Conservation (phyloP, 2,329 filamentous ascomycete genomes). For the Falciphora oryzae region DNA sequence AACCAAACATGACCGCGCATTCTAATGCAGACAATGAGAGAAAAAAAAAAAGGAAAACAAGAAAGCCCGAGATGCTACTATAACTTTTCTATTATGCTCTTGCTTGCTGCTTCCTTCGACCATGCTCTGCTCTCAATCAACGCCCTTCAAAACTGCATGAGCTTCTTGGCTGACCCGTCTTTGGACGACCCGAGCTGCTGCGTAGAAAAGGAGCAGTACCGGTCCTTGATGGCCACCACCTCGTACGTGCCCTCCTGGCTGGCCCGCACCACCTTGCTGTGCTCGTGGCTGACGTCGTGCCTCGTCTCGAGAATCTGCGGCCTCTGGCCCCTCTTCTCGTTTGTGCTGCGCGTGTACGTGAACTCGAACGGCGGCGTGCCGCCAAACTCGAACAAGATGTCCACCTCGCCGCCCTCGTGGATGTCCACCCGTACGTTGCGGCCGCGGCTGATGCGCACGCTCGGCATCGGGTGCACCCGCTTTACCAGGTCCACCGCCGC, state of each 20-base stretch:
- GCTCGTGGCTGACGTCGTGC: conserved; percentile 77
- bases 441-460: conserved; percentile 83
- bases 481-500: conserved; percentile 74
- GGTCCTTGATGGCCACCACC: conserved; percentile 92
- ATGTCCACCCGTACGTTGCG: conserved; percentile 80
- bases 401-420: conserved; percentile 90
- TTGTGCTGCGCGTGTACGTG: conserved; percentile 88
- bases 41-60: not conserved
- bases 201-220: conserved; percentile 82
- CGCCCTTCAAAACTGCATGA: conserved; percentile 19
- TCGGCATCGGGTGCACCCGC: conserved; percentile 85
- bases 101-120: not conserved
- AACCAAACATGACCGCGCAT: not conserved
- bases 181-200: conserved; percentile 45
- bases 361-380: conserved; percentile 97
- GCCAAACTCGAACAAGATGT: conserved; percentile 92
- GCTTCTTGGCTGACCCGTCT: conserved; percentile 29
- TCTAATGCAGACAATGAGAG: not conserved
- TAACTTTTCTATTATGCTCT: not conserved
- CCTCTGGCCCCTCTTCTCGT: conserved; percentile 68
- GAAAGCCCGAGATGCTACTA: not conserved
- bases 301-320: conserved; percentile 82
- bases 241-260: conserved; percentile 96
- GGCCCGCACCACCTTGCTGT: conserved; percentile 74
- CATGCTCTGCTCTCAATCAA: not conserved